Evolutionary conservation across 139 green algal species (phyloP), one percentile per base, ranked within the genome.

Genomic region (Spirogloea muscicola): DNA sequence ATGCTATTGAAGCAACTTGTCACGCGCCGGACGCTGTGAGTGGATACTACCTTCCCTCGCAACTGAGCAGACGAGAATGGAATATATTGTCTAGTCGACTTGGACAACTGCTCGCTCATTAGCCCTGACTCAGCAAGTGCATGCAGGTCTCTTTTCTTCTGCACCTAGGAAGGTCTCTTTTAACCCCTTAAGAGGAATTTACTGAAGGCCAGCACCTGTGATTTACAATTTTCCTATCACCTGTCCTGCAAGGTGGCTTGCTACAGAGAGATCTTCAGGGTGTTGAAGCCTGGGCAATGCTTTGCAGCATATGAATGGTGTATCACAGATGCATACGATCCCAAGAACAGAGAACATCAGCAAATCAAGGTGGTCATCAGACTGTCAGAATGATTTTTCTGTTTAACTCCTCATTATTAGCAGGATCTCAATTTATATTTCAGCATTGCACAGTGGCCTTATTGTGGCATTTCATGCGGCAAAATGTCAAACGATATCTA

Each of bases 241-340:
- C 21, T 66, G 18, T 66, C 25, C 31, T 42, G 55, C 7, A 64
- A 75, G 72, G 72, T 80, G 52, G 77, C 31, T 2, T 79, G 69
- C 62, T 88, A 88, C 65, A 60, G 43, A 6, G 77, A 88, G 36
- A 85, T 88, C 29, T 71, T 73, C 29, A 51, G 77, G 3, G 76
- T 86, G 48, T 43, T 88, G 31, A 88, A 88, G 77, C 83, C 83
- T 1, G 83, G 83, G 5, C 51, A 61, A 9, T 41, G 66, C 25
- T 86, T 88, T 61, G 81, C 83, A 0, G 73, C 39, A 1, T 88
- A 88, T 49, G 83, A 88, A 64, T 88, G 83, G 83, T 88, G 83
- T 57, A n/a, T 88, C 29, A 87, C 83, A 9, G 76, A 83, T 34
- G 69, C 78, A 34, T 88, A 84, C 66, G 69, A 86, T 70, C 36